Conservation (phyloP, 176 grass and related monocot species). For the Phragmites australis region DNA sequence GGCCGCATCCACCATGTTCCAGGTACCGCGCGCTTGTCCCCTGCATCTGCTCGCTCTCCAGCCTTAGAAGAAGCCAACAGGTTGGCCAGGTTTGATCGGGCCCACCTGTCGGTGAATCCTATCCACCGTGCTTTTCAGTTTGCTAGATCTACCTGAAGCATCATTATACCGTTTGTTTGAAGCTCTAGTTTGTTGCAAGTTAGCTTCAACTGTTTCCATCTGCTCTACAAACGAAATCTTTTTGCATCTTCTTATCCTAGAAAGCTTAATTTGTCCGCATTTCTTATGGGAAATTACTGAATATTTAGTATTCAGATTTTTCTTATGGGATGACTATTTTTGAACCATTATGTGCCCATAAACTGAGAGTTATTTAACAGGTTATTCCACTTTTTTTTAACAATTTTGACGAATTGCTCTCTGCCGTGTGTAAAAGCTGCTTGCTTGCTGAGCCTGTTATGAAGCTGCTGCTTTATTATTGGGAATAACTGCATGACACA, state of each 20-base stretch:
- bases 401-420: neutral
- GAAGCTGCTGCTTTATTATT: neutral
- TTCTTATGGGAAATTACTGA: neutral
- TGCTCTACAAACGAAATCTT: too few species aligned
- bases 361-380: neutral
- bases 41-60: neutral
- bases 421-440: neutral
- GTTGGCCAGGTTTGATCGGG: neutral
- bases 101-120: neutral
- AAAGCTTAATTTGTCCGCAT: too few species aligned
- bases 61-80: neutral
- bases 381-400: neutral
- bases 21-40: conserved; percentile 4
- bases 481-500: conserved; percentile 2
- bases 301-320: neutral
- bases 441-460: neutral
- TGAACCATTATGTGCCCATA: neutral
- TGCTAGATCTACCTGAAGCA: neutral
- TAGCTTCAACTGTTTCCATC: neutral
- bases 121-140: neutral
- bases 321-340: neutral
- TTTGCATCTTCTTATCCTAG: neutral
- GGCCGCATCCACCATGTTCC: conserved; percentile 74
- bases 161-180: neutral
- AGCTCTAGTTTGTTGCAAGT: neutral